Evolutionary conservation across 2,329 filamentous ascomycete species (phyloP).

Genomic region (Cladosporium colombiae): DNA sequence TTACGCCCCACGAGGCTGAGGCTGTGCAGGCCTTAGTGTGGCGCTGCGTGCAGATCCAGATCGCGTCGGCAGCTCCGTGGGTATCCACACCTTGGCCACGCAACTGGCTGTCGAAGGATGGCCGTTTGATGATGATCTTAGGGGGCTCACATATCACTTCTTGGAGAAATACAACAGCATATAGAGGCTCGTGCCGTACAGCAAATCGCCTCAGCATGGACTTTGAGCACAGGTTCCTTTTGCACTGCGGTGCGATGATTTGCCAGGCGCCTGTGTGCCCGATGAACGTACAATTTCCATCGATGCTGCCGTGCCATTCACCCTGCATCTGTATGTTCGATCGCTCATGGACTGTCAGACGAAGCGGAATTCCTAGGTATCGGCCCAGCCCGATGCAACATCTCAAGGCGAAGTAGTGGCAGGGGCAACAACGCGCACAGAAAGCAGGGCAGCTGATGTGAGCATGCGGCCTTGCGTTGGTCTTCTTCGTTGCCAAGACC

Average conservation of each 20-base stretch:
- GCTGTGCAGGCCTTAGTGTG: slow-evolving; percentile 6
- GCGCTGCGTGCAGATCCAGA: slow-evolving; percentile 17
- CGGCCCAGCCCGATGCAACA: neutral
- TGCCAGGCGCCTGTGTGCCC: slow-evolving; percentile 2
- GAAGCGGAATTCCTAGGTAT: neutral
- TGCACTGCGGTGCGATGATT: neutral
- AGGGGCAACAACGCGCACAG: neutral
- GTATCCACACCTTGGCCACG: slow-evolving; percentile 10
- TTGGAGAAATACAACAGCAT: neutral
- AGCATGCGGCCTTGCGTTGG: neutral
- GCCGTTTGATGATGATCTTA: slow-evolving; percentile 10
- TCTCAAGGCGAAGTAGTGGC: neutral
- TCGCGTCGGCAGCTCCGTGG: slow-evolving; percentile 13
- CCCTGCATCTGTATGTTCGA: neutral
- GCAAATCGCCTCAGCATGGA: neutral
- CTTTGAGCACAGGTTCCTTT: neutral
- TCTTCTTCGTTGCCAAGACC: slow-evolving; percentile 1
- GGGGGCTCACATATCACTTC: neutral
- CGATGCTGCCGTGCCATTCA: slow-evolving; percentile 6
- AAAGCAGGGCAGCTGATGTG: neutral
- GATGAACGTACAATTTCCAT: neutral
- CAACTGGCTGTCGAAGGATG: slow-evolving; percentile 12
- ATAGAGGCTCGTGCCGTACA: neutral
- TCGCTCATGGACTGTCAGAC: neutral
- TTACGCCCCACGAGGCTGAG: neutral